Conservation (phyloP, 2,329 filamentous ascomycete genomes). For the Epichloe festucae region DNA sequence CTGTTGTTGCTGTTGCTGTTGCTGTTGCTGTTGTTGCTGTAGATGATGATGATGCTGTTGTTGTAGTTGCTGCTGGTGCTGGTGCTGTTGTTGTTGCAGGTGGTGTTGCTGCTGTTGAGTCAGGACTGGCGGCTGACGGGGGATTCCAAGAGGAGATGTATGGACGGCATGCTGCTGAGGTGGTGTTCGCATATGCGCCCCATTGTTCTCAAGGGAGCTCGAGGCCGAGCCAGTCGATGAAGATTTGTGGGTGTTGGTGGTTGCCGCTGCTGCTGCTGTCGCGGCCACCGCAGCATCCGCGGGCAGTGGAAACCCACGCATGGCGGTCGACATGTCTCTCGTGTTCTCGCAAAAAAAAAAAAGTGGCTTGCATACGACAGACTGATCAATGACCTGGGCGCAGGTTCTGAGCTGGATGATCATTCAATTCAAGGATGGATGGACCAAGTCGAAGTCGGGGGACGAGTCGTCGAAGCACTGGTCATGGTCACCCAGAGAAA, state of each 20-base stretch:
- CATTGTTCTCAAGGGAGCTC: slow-evolving; percentile 6
- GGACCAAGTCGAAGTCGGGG: neutral
- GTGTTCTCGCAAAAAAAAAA: neutral
- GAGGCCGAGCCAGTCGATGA: slow-evolving; percentile 1
- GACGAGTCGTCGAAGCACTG: neutral
- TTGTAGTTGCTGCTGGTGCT: slow-evolving; percentile 14
- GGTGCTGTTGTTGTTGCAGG: slow-evolving; percentile 12
- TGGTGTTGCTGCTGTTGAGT: slow-evolving; percentile 12
- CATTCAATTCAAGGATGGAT: neutral
- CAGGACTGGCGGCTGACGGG: slow-evolving; percentile 12
- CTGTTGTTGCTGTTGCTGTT: slow-evolving; percentile 15
- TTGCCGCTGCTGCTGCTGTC: slow-evolving; percentile 1
- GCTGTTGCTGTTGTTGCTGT: slow-evolving; percentile 16
- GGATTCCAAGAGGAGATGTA: slow-evolving; percentile 3
- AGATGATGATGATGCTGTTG: too few relatives aligned
- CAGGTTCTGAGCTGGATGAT: neutral
- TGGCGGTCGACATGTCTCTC: slow-evolving; percentile 3
- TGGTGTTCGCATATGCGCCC: slow-evolving; percentile 4
- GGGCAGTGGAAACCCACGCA: slow-evolving; percentile 8
- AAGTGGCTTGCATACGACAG: neutral
- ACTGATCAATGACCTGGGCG: neutral
- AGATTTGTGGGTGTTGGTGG: slow-evolving; percentile 1
- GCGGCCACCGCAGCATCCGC: slow-evolving; percentile 1
- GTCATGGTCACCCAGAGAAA: slow-evolving; percentile 6
- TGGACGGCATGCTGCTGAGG: slow-evolving; percentile 7